Evolutionary conservation across 208 protist genomes (phyloP), one percentile per base, ranked within the genome.

Genomic region (Jaenimonas drosophilae): DNA sequence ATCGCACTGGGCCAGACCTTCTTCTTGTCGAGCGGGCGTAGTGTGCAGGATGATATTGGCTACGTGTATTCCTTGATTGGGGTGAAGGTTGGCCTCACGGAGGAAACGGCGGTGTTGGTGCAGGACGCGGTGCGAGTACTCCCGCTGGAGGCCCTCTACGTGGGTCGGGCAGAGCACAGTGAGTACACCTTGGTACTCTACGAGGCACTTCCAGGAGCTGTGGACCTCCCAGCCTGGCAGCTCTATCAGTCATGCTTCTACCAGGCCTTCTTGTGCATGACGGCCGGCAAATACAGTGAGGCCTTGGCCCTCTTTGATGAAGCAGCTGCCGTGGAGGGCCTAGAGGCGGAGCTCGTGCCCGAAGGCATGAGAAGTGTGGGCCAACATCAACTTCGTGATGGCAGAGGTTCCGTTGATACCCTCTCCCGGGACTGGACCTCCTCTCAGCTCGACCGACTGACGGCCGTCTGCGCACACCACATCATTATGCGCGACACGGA

Each of bases 171-270:
- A 28, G 37, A n/a, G 2, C 16, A 29, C 11, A 43, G 16, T 11
- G 30, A 7, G 32, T 40, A 51, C 46, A 40, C 25, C 37, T 42
- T 58, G 12, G 59, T 36, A 47, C 33, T 70, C 46, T 34, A 70
- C 51, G 51, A 64, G 41, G 24, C 54, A 20, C 19, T 70, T 32
- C 14, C 19, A 24, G 57, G 57, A 4, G 6, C n/a, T 37, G 44
- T 37, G n/a, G 24, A 37, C 14, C 36, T 9, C 5, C 25, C 21
- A n/a, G 36, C 25, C 26, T 70, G 64, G 64, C 36, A 25, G 4
- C 34, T 43, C 25, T 58, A 59, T 40, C 26, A 28, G 17, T 19
- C 30, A 20, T 34, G 16, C 38, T 53, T 55, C 20, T 23, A 11
- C 51, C 32, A 41, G 14, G 64, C 57, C 37, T 61, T 59, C 48